Evolutionary conservation across 1,139 yeast genomes (phyloP), one percentile per base, ranked within the genome.

Genomic region (Hansenula sp.): DNA sequence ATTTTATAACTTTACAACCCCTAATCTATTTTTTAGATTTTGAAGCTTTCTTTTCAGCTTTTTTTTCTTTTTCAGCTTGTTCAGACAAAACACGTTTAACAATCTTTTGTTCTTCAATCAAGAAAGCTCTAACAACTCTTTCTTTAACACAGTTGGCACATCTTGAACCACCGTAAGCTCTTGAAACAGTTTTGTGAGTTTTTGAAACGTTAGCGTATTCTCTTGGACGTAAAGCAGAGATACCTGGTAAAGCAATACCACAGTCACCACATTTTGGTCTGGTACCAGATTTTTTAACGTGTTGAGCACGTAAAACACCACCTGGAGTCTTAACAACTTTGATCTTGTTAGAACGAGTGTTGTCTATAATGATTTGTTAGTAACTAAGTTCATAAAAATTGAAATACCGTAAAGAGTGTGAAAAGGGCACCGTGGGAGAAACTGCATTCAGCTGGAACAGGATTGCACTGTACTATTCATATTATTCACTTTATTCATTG

Each of bases 311-410:
- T 72, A 92, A 82, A 74, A 82, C 84, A 69, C 97, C 97, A 80
- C 98, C 98, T 73, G 98, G 97, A 76, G 98, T 92, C 86, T 89
- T 92, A 65, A 90, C 95, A 75, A 90, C 94, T 92, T 87, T 89
- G 80, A 90, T 90, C 82, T 84, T 86, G 96, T 92, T 92, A 63
- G 97, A 90, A 75, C 82, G 85, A 82, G 97, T 88, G 95, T 90
- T 90, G 95, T 88, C 89, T 79, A 69, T 39, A 57, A 42, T 45
- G 39, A 35, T 34, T 25, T 38, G 75, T 69, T 71, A 72, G 77
- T 71, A 70, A 44, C 30, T 19, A 21, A 16, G 10, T 13, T n/a
- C 25, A 13, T 19, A 4, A 3, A 4, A 3, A n/a, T n/a, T n/a
- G n/a, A n/a, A n/a, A n/a, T n/a, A n/a, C n/a, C n/a, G n/a, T n/a